Conservation (phyloP, 2,329 filamentous ascomycete species). For the Akanthomyces uredinophilus region DNA sequence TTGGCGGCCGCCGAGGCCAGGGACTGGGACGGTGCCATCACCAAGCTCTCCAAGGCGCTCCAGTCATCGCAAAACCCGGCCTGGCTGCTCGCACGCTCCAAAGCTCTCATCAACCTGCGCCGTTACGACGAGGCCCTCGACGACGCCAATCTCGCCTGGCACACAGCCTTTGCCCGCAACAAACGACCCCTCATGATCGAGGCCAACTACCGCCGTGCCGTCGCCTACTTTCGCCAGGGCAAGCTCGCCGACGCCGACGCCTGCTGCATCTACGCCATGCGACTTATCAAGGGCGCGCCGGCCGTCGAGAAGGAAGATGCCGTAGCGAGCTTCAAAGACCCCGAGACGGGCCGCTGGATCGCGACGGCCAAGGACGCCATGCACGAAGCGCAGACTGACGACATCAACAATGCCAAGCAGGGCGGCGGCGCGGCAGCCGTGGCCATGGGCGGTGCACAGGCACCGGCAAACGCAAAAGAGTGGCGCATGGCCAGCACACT, state of each 20-base stretch:
- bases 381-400: slow-evolving; percentile 27
- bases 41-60: slow-evolving; percentile 63
- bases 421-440: slow-evolving; percentile 3
- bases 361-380: slow-evolving; percentile 30
- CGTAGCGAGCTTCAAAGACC: slow-evolving; percentile 25
- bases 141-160: slow-evolving; percentile 64
- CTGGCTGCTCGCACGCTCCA: slow-evolving; percentile 80
- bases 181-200: slow-evolving; percentile 71
- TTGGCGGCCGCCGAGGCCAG: slow-evolving; percentile 57
- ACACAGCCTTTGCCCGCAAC: slow-evolving; percentile 59
- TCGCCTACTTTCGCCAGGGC: slow-evolving; percentile 65
- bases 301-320: slow-evolving; percentile 31
- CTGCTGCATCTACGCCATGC: slow-evolving; percentile 57
- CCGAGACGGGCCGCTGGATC: slow-evolving; percentile 44
- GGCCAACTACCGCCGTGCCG: slow-evolving; percentile 75
- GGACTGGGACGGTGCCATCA: slow-evolving; percentile 64
- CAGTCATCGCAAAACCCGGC: slow-evolving; percentile 60
- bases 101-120: slow-evolving; percentile 64
- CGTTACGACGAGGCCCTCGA: slow-evolving; percentile 59
- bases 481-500: slow-evolving; percentile 40
- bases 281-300: slow-evolving; percentile 29
- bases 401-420: slow-evolving; percentile 22
- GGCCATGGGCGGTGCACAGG: not conserved
- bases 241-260: slow-evolving; percentile 70
- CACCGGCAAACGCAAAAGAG: slow-evolving; percentile 19